Evolutionary conservation across 768 basidiomycete genomes (phyloP).

Genomic region (Termitomyces sp.): DNA sequence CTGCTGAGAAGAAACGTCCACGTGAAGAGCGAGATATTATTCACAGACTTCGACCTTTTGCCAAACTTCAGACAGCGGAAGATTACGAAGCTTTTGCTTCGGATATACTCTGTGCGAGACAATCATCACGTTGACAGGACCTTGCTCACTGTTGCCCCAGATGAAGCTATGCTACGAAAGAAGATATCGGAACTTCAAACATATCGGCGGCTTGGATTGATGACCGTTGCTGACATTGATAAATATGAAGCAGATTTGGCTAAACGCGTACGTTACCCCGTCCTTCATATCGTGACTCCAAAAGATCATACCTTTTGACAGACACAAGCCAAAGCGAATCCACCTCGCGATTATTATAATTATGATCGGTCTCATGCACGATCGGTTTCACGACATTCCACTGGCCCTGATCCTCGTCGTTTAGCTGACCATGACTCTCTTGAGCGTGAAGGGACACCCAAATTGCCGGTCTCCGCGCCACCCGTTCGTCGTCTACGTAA

Average conservation of each 20-base stretch:
- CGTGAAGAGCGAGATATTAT: slow-evolving; percentile 91
- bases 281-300: background rate
- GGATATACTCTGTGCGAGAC: slow-evolving; percentile 78
- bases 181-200: slow-evolving; percentile 88
- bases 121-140: background rate
- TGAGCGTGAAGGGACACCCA: slow-evolving; percentile 59
- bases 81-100: slow-evolving; percentile 87
- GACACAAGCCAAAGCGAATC: slow-evolving; percentile 58
- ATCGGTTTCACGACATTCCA: slow-evolving; percentile 44
- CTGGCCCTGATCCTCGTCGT: slow-evolving; percentile 49
- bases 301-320: slow-evolving; percentile 16
- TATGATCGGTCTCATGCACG: slow-evolving; percentile 47
- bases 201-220: slow-evolving; percentile 82
- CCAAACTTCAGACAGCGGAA: slow-evolving; percentile 82
- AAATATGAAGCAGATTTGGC: slow-evolving; percentile 75
- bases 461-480: slow-evolving; percentile 29
- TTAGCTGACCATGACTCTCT: slow-evolving; percentile 45
- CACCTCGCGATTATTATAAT: slow-evolving; percentile 50
- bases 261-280: slow-evolving; percentile 47
- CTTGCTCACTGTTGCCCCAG: slow-evolving; percentile 31
- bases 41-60: slow-evolving; percentile 85
- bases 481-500: slow-evolving; percentile 40
- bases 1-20: slow-evolving; percentile 83
- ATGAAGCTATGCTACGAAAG: slow-evolving; percentile 83
- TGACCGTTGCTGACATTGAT: slow-evolving; percentile 82